Evolutionary conservation across 139 green algal genomes (phyloP), one percentile per base, ranked within the genome.

Genomic region (Chlorella sorokiniana): DNA sequence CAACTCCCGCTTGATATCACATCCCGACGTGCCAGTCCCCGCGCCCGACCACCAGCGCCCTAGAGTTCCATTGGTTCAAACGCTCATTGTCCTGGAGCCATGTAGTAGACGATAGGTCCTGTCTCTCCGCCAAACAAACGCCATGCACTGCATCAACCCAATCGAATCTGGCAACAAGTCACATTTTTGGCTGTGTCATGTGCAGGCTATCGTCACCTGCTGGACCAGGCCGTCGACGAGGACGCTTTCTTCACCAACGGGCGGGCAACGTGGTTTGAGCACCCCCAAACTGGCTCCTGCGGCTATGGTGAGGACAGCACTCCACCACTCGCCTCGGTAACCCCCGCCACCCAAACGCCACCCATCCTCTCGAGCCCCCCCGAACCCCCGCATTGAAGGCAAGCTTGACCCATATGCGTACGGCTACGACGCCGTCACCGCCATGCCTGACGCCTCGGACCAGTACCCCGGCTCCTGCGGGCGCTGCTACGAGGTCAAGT

Each of bases 401-500:
- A 37, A 61, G n/a, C 54, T 84, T 11, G 75, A 87, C 25, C 31
- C 27, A n/a, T 82, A 79, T 29, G 7, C 48, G 33, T 83, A 84
- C n/a, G 64, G 63, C 22, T 5, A 27, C 9, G 83, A 87, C 42
- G 76, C 83, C 4, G 83, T 87, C 33, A 51, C 63, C 14, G 83
- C 83, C 35, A 69, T 87, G 38, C 83, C 76, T 20, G 83, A 87
- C 25, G 52, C 52, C 18, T 48, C 33, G 4, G 44, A 74, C 44
- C 52, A 65, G 22, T 73, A 75, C 56, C n/a, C 76, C 14, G 61
- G 75, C 41, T 48, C 35, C 33, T 79, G 72, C 51, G 72, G 72
- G 33, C 51, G 72, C 5, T 87, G 83, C 54, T 87, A 74, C 65
- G 83, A 87, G 52, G 8, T 87, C 14, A 80, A 80, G 56, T 87